Evolutionary conservation across 1,139 yeast genomes (phyloP), one percentile per base, ranked within the genome.

Genomic region (Blastobotrys proliferans): DNA sequence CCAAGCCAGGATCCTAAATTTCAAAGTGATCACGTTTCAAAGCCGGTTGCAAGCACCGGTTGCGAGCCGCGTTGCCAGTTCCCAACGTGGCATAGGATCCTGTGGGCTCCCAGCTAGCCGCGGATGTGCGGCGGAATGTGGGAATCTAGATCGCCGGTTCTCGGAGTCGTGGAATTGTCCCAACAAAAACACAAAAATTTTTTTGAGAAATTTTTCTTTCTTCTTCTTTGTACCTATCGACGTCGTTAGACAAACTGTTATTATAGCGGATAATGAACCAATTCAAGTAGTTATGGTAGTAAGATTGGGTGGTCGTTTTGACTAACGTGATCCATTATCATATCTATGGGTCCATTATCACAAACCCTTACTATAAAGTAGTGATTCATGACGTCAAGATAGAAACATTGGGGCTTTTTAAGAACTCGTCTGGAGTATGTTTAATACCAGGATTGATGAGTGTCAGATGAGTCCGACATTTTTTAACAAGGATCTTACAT

Each of bases 391-490:
- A 61, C 60, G 76, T 75, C 72, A 45, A 71, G 73, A 73, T 40
- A 50, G 62, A 33, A 33, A 33, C 44, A 38, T 10, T 42, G 35
- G 62, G 68, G 61, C 63, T 69, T 64, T 66, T 64, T 74, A 76
- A 76, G 81, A 76, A 74, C 80, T 69, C 76, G 67, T 62, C 70
- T 68, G 78, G 79, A 73, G 62, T 55, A 43, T 50, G 50, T 39
- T 51, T 39, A 45, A 45, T 40, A 44, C 57, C 53, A 56, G 64
- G 79, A 74, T 61, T 65, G 69, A 63, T 59, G 77, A 70, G 81
- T 76, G 81, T 76, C 81, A 76, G 80, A 72, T 72, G 68, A 64
- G 67, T 62, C 66, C 69, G 49, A 76, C 70, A 75, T 68, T 13
- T 19, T 10, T 37, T 34, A 28, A 9, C 13, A n/a, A n/a, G n/a